phyloP scores from a whole-genome alignment of 2,329 filamentous ascomycete genomes.

The Lecanosticta acicola region DNA sequence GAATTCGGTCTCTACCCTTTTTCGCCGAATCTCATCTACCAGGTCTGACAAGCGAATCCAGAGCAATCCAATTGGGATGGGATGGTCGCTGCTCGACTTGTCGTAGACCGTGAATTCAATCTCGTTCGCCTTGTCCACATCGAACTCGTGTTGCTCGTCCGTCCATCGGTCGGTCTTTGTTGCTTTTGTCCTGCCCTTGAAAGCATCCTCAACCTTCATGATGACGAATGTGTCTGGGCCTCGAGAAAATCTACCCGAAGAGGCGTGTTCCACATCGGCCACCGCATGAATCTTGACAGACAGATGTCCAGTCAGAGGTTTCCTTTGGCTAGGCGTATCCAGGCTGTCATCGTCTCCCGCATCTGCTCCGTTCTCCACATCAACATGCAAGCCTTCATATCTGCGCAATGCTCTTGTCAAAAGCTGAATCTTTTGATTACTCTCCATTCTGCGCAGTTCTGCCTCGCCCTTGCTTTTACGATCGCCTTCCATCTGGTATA shows the following conservation, averaged over 20 bases:
- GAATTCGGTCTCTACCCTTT: slow-evolving; percentile 94
- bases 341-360: slow-evolving; percentile 82
- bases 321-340: slow-evolving; percentile 88
- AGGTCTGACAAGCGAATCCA: slow-evolving; percentile 98
- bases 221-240: slow-evolving; percentile 93
- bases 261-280: slow-evolving; percentile 89
- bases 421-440: slow-evolving; percentile 94
- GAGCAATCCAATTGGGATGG: slow-evolving; percentile 86
- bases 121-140: slow-evolving; percentile 97
- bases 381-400: slow-evolving; percentile 95
- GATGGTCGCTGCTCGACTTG: slow-evolving; percentile 72
- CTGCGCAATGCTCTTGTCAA: slow-evolving; percentile 92
- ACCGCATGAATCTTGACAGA: slow-evolving; percentile 81
- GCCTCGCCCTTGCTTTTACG: slow-evolving; percentile 92
- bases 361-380: slow-evolving; percentile 50
- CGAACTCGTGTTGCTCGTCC: slow-evolving; percentile 82
- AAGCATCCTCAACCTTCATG: slow-evolving; percentile 91
- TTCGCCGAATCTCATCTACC: slow-evolving; percentile 92
- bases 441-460: slow-evolving; percentile 82
- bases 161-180: slow-evolving; percentile 87
- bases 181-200: slow-evolving; percentile 80
- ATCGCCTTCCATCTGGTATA: slow-evolving; percentile 96
- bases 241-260: slow-evolving; percentile 72
- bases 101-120: slow-evolving; percentile 97
- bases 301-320: slow-evolving; percentile 88